Percentiles rank a stretch among this genome's conserved stretches.
These are phyloP conservation scores for Lactarius trivialis DNA, from an alignment of 768 basidiomycete species.

Conservation along the genomic window DNA sequence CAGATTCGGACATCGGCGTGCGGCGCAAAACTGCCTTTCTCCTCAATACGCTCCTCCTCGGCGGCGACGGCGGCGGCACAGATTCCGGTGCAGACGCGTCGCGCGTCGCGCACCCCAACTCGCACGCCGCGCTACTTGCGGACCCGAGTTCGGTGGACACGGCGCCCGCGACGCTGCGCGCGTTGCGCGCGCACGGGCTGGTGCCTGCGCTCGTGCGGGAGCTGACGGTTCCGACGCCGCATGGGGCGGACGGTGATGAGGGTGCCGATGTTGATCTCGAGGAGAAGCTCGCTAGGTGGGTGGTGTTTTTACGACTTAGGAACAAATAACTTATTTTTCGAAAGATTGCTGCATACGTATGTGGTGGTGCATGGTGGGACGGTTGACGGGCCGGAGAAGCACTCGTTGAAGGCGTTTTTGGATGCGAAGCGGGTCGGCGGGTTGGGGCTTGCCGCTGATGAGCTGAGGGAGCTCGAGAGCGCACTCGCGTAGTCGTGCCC, in stretches of 20 bases:
- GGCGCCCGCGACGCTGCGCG: slow-evolving; percentile 40
- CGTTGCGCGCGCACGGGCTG: slow-evolving; percentile 42
- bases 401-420: slow-evolving; percentile 9
- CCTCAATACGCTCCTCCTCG: slow-evolving; percentile 53
- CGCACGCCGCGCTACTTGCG: slow-evolving; percentile 60
- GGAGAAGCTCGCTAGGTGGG: slow-evolving; percentile 55
- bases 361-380: slow-evolving; percentile 15
- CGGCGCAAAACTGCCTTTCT: slow-evolving; percentile 78
- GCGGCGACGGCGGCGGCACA: too few species aligned
- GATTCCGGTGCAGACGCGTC: too few species aligned
- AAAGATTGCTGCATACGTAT: slow-evolving; percentile 22
- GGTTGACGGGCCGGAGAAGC: slow-evolving; percentile 18
- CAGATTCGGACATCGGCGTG: slow-evolving; percentile 72
- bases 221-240: slow-evolving; percentile 50
- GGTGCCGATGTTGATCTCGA: slow-evolving; percentile 58
- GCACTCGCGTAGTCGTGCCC: not conserved
- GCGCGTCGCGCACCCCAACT: slow-evolving; percentile 53
- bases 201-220: slow-evolving; percentile 46
- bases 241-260: slow-evolving; percentile 69
- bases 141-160: slow-evolving; percentile 52
- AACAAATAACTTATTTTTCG: too few species aligned
- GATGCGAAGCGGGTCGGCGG: not conserved
- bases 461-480: slow-evolving; percentile 5
- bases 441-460: slow-evolving; percentile 11
- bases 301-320: too few species aligned